Evolutionary conservation across 345 rosid species (phyloP).

Genomic region (Camelina hispida): DNA sequence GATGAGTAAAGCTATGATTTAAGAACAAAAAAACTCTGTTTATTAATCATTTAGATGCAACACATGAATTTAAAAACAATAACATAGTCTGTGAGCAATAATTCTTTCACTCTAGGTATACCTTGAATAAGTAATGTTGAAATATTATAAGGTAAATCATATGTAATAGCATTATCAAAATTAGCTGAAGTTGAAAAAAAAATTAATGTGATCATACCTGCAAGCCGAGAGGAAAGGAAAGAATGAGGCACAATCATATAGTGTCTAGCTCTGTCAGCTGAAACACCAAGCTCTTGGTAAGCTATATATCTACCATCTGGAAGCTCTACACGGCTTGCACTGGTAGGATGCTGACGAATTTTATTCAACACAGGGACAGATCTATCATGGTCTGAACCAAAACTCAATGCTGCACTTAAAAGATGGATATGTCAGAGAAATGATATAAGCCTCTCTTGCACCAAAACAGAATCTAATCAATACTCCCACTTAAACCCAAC

Average conservation of each 20-base stretch:
- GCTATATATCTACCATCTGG: constrained; percentile 91
- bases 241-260: constrained; percentile 75
- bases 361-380: constrained; percentile 53
- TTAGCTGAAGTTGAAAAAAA: constrained; percentile 3
- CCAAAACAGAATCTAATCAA: background rate
- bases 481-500: background rate
- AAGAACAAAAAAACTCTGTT: no score
- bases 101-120: constrained; percentile 71
- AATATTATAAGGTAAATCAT: constrained; percentile 8
- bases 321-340: constrained; percentile 66
- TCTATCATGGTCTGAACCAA: constrained; percentile 48
- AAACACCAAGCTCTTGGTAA: constrained; percentile 73
- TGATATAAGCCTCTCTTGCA: constrained; percentile 9
- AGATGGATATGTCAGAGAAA: constrained; percentile 11
- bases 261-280: constrained; percentile 70
- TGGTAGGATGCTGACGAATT: constrained; percentile 68
- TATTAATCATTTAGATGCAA: no score
- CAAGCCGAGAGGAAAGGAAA: constrained; percentile 86
- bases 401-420: constrained; percentile 63
- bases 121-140: constrained; percentile 49
- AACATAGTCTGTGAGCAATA: constrained; percentile 71
- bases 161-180: constrained; percentile 12
- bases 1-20: no score
- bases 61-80: no score
- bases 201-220: constrained; percentile 53